Base-by-base conservation (phyloP, 2,329 filamentous ascomycete genomes). In the Stemphylium lycopersici region DNA sequence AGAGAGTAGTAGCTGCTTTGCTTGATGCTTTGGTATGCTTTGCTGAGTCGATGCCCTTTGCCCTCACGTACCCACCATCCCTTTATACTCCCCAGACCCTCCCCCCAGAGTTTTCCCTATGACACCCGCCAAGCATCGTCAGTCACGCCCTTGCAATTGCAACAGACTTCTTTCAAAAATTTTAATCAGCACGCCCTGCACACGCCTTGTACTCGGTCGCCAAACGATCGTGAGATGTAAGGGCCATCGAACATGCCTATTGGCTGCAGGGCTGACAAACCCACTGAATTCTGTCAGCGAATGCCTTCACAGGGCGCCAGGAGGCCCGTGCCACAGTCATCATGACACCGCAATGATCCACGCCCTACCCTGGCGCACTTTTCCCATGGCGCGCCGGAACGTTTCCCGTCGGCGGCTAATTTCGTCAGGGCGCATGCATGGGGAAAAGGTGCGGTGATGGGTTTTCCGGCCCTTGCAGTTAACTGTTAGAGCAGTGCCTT, bases 381-480 rank as follows among this genome's bases (percentile, higher is more conserved):
- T 46, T 36, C 49, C 46, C 39, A 42, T 37, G 44, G 48, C 48
- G 45, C 54, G 46, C 38, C 46, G 37, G 41, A 43, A 24, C 46
- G 36, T 58, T 60, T 56, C 54, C 59, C 59, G 59, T 42, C 48
- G 54, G 59, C 48, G 54, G 54, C 54, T 54, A 51, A 57, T 41
- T 54, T 44, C 41, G 49, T 32, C 42, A 42, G 15, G 31, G 46
- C 42, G 43, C 50, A 38, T 46, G 47, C 26, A 44, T 43, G 41
- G 52, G 37, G 24, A 40, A 29, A 33, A 42, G 32, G 16, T 29
- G 38, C 38, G 22, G 32, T 54, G 46, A 50, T 20, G 33, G 39
- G 34, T 44, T 54, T 41, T 50, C 44, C n/a, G 29, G 36, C 34
- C 37, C 41, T 37, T 48, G 34, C 56, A 53, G 45, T 57, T 54